A percentile compares a stretch with the other conserved stretches of the same genome.
These are phyloP conservation scores for Xanthoconium purpureum DNA, from an alignment of 768 basidiomycete genomes.

Conservation along the genomic window DNA sequence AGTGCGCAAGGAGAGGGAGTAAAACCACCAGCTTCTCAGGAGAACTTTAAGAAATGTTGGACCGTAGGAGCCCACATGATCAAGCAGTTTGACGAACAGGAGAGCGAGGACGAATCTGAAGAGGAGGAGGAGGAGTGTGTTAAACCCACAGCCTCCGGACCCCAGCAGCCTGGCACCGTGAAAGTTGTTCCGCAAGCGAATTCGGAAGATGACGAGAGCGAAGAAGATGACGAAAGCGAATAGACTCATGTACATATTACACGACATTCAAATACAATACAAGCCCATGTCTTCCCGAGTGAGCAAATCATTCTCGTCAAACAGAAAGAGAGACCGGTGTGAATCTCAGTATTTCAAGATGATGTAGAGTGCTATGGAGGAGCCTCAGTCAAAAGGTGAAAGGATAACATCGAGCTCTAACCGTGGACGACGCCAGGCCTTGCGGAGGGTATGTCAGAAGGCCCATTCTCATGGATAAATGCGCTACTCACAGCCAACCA, in stretches of 20 bases:
- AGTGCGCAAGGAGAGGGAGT: conserved; percentile 51
- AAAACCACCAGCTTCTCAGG: conserved; percentile 39
- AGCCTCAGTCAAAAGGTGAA: conserved; percentile 8
- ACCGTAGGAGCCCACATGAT: conserved; percentile 70
- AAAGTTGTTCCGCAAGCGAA: background rate
- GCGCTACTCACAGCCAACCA: conserved; percentile 65
- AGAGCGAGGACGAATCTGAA: conserved; percentile 48
- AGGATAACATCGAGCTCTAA: conserved; percentile 15
- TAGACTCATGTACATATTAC: conserved; percentile 9
- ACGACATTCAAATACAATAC: conserved; percentile 7
- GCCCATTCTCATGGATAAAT: background rate
- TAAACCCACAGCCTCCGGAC: background rate
- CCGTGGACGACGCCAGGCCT: conserved; percentile 80
- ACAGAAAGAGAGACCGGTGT: background rate
- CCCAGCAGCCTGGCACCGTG: background rate
- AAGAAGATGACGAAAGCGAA: conserved; percentile 11
- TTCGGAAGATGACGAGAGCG: conserved; percentile 5
- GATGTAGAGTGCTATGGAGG: conserved; percentile 67
- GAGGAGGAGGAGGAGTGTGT: conserved; percentile 21
- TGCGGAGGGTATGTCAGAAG: conserved; percentile 14
- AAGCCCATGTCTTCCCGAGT: background rate
- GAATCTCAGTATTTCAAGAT: conserved; percentile 63
- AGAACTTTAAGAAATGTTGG: conserved; percentile 69
- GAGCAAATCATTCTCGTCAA: background rate
- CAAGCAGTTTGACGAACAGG: conserved; percentile 77